phyloP scores from a whole-genome alignment of 192 early-diverging fungal species.

The Geranomyces variabilis region DNA sequence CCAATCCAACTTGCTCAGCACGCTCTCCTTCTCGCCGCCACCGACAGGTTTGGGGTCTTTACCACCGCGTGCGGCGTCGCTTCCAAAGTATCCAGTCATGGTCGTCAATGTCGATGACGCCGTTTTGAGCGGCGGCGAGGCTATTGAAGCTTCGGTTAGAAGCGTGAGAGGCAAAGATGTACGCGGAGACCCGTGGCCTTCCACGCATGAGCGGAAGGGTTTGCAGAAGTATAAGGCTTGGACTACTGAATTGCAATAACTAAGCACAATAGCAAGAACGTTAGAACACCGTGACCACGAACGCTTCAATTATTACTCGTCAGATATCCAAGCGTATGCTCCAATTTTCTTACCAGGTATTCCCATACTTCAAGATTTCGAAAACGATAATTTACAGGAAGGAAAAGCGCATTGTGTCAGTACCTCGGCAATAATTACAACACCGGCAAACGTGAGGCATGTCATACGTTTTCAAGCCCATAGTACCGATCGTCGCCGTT shows the following conservation, averaged over 20 bases:
- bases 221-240: constrained; percentile 95
- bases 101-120: constrained; percentile 14
- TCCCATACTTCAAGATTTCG: constrained; percentile 67
- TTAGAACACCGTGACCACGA: too few species aligned
- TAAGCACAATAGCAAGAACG: too few species aligned
- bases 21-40: constrained; percentile 5
- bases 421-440: constrained; percentile 14
- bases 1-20: neutral
- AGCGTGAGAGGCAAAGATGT: constrained; percentile 40
- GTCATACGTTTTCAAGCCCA: constrained; percentile 86
- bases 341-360: constrained; percentile 70
- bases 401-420: too few species aligned
- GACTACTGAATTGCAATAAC: constrained; percentile 95
- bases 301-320: too few species aligned
- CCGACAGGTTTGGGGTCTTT: neutral
- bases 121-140: constrained; percentile 40
- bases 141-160: constrained; percentile 25
- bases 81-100: constrained; percentile 18
- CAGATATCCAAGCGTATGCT: too few species aligned
- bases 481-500: constrained; percentile 78
- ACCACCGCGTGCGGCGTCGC: neutral
- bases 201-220: constrained; percentile 91
- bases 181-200: constrained; percentile 69
- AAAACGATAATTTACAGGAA: neutral
- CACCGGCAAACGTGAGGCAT: neutral